These are phyloP conservation scores for Takakia lepidozioides DNA, from an alignment of 225 moss, liverwort and hornwort genomes.

Conservation along the genomic window DNA sequence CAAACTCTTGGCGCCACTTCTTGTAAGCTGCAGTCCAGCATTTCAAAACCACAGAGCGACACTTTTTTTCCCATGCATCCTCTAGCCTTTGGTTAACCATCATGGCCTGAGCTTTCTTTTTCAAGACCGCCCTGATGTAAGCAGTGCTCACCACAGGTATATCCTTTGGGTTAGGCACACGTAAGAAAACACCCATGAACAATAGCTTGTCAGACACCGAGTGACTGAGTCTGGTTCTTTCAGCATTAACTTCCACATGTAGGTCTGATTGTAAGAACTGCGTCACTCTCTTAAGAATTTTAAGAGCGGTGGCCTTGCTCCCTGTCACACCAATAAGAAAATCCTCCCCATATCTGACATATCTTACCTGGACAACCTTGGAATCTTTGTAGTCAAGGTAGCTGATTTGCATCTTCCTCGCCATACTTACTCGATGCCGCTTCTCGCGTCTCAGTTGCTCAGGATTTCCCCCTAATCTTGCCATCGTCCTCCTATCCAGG, in stretches of 20 bases:
- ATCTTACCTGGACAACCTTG: neutral
- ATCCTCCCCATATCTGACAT: conserved; percentile 35
- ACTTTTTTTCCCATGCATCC: conserved; percentile 47
- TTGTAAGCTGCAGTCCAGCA: conserved; percentile 46
- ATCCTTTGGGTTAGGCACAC: conserved; percentile 46
- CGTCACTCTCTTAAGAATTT: conserved; percentile 36
- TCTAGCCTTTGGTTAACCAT: conserved; percentile 47
- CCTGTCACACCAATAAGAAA: conserved; percentile 50
- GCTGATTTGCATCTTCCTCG: conserved; percentile 1
- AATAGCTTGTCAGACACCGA: conserved; percentile 48
- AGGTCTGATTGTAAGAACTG: conserved; percentile 52
- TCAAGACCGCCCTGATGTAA: conserved; percentile 25
- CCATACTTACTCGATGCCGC: neutral
- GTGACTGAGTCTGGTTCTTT: conserved; percentile 33
- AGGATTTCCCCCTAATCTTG: neutral
- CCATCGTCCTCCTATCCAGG: neutral
- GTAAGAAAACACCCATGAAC: conserved; percentile 37
- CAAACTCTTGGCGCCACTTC: conserved; percentile 57
- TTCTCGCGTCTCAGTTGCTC: neutral
- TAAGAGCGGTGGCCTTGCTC: conserved; percentile 29
- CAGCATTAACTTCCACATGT: conserved; percentile 25
- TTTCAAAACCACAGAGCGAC: conserved; percentile 45
- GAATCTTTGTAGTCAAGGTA: neutral
- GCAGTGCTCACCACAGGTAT: conserved; percentile 34
- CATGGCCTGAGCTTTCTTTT: conserved; percentile 45